Conservation (phyloP, 441 rosid genomes). For the Raphanus hybrid region DNA sequence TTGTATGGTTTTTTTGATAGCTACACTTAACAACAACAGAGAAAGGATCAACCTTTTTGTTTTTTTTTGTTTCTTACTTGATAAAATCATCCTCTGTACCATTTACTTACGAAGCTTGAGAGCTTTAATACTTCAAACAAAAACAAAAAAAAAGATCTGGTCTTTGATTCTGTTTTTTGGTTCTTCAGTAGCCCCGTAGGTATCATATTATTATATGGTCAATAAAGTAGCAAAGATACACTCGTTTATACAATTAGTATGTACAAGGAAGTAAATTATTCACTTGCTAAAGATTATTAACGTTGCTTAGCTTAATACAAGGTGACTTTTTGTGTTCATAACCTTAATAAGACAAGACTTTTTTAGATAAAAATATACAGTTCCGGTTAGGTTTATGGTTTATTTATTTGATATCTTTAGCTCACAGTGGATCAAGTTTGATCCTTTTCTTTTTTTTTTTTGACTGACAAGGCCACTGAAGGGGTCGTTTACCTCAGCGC, state of each 20-base stretch:
- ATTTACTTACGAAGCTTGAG: conserved; percentile 23
- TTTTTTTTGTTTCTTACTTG: conserved; percentile 9
- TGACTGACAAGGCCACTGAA: conserved; percentile 15
- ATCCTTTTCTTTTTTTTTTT: conserved; percentile 22
- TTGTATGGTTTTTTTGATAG: conserved; percentile 32
- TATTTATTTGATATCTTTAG: conserved; percentile 12
- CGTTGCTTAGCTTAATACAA: not conserved
- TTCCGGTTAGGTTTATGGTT: conserved; percentile 5
- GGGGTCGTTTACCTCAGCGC: conserved; percentile 49
- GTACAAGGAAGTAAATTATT: not conserved
- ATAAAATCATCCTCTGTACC: conserved; percentile 18
- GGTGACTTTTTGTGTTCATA: conserved; percentile 12
- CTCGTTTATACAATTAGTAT: not conserved
- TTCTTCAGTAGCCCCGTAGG: not conserved
- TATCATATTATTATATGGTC: not conserved
- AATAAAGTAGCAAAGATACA: not conserved
- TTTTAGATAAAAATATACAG: conserved; percentile 1
- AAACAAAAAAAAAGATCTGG: conserved; percentile 7
- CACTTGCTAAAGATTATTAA: not conserved
- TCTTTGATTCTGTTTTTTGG: conserved; percentile 36
- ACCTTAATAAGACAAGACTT: conserved; percentile 4
- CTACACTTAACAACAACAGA: conserved; percentile 44
- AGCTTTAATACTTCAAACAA: conserved; percentile 16
- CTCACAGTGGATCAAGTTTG: conserved; percentile 17
- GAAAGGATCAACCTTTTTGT: conserved; percentile 17